These are phyloP conservation scores for Gonium pectorale DNA, from an alignment of 139 green algal species.

Conservation along the genomic window DNA sequence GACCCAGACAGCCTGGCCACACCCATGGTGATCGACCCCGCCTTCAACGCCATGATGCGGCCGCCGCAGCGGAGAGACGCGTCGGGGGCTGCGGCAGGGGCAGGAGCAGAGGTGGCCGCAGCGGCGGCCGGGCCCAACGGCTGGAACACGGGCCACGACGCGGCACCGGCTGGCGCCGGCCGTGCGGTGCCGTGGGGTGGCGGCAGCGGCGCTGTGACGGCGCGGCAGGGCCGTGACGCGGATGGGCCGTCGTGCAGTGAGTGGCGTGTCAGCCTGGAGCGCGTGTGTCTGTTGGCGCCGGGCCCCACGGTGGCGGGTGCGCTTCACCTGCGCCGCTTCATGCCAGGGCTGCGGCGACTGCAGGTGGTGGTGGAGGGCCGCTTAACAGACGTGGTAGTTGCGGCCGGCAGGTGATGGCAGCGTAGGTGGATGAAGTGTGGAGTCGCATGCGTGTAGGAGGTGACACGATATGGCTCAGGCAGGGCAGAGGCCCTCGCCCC, in stretches of 20 bases:
- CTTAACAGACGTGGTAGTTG: slow-evolving; percentile 18
- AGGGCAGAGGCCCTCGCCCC: no score
- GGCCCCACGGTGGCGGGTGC: not conserved
- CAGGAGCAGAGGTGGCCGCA: not conserved
- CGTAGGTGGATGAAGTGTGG: no score
- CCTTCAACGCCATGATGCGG: slow-evolving; percentile 23
- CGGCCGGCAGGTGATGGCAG: no score
- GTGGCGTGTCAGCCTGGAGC: slow-evolving; percentile 4
- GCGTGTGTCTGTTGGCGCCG: not conserved
- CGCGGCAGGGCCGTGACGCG: not conserved
- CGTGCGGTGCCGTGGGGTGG: not conserved
- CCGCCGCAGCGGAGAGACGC: not conserved
- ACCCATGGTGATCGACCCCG: slow-evolving; percentile 9
- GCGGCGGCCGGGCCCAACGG: not conserved
- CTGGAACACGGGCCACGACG: not conserved
- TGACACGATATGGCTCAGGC: no score
- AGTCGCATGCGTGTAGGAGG: no score
- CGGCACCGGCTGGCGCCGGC: not conserved
- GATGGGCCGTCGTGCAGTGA: not conserved
- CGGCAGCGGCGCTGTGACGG: not conserved
- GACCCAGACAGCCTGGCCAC: slow-evolving; percentile 12
- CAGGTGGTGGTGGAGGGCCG: slow-evolving; percentile 19
- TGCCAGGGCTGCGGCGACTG: slow-evolving; percentile 1
- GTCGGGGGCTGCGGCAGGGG: not conserved
- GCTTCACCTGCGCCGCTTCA: slow-evolving; percentile 35